Evolutionary conservation across 192 early-diverging fungal species (phyloP).

Genomic region (Coemansia brasiliensis): DNA sequence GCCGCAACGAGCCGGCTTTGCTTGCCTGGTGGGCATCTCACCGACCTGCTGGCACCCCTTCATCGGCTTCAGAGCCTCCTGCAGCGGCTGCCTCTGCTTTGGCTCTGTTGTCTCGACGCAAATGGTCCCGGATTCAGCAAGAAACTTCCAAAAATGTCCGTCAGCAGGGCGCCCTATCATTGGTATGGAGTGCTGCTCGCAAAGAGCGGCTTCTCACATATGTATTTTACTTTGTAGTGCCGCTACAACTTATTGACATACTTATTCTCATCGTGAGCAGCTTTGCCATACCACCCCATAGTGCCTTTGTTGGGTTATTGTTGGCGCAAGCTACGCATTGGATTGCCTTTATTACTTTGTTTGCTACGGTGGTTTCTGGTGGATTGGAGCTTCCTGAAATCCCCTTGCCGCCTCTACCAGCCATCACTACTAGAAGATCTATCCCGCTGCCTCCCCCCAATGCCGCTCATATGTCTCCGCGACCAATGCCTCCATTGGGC

Average conservation of each 20-base stretch:
- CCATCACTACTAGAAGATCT: constrained; percentile 25
- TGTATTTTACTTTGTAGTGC: constrained; percentile 11
- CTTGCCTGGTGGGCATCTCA: constrained; percentile 16
- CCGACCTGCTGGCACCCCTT: neutral
- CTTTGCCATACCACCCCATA: constrained; percentile 41
- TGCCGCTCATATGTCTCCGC: constrained; percentile 9
- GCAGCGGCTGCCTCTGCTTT: constrained; percentile 3
- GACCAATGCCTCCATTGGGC: constrained; percentile 29
- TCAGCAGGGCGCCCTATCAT: constrained; percentile 10
- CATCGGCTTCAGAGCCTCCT: neutral
- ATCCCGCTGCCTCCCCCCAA: constrained; percentile 39
- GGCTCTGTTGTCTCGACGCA: neutral
- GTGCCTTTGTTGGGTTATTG: constrained; percentile 37
- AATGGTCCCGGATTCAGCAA: constrained; percentile 13
- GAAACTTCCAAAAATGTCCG: no score
- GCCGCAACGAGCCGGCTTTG: constrained; percentile 34
- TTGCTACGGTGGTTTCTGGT: constrained; percentile 12
- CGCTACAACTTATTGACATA: constrained; percentile 31
- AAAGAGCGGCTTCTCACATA: constrained; percentile 36
- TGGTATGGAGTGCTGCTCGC: constrained; percentile 41
- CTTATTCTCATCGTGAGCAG: constrained; percentile 8
- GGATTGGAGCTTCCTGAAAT: constrained; percentile 28
- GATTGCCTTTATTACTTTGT: constrained; percentile 29
- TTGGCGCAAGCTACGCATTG: constrained; percentile 44
- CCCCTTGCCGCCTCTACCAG: constrained; percentile 35